A percentile compares a stretch with the other conserved stretches of the same genome.
Conservation (phyloP, 306 rosid species). For the Lathyrus sativus region DNA sequence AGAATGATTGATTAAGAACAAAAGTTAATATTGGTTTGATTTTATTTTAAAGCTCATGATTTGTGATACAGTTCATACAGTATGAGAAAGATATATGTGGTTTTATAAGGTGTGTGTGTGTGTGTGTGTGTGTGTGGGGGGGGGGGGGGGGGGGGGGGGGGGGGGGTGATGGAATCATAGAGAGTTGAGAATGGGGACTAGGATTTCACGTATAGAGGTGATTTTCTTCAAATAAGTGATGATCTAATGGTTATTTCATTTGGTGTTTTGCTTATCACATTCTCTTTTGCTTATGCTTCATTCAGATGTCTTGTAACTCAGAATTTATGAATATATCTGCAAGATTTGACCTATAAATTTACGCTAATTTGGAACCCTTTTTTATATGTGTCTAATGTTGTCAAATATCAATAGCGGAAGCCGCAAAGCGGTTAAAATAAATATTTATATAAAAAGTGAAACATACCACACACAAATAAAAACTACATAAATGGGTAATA, state of each 20-base stretch:
- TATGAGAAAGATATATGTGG: not conserved
- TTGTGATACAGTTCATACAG: not conserved
- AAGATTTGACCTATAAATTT: not conserved
- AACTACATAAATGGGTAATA: no score
- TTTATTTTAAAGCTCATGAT: not conserved
- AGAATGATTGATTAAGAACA: not conserved
- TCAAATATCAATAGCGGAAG: no score
- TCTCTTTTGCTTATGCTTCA: not conserved
- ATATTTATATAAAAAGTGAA: no score
- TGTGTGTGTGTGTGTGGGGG: no score
- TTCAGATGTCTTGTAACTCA: not conserved
- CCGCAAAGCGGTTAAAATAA: no score
- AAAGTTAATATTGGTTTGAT: not conserved
- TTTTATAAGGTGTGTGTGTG: not conserved
- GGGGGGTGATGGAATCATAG: not conserved
- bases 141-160: no score
- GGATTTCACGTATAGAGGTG: not conserved
- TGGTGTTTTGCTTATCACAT: not conserved
- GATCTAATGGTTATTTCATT: slow-evolving; percentile 1
- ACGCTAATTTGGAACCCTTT: not conserved
- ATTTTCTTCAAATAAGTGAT: not conserved
- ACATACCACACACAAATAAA: no score
- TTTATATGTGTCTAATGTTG: not conserved
- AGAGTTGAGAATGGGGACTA: not conserved
- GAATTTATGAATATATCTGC: not conserved